A percentile compares a stretch with the other conserved stretches of the same genome.
These are phyloP conservation scores for Dichotomopilus funicola DNA, from an alignment of 2,329 filamentous ascomycete genomes.

Conservation along the genomic window DNA sequence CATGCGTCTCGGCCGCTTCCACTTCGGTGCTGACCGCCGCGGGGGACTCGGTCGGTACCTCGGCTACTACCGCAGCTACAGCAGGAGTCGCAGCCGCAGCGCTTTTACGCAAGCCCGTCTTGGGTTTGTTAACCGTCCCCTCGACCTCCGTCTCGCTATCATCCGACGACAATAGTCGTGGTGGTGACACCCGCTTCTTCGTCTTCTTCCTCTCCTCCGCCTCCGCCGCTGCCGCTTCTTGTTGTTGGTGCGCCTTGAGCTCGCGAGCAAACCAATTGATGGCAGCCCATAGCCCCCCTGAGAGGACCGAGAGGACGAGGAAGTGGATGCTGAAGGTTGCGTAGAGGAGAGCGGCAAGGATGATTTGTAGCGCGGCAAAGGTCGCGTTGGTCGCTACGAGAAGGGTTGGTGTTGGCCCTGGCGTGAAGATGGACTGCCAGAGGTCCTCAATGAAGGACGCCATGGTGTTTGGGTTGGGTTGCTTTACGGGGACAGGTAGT, in stretches of 20 bases:
- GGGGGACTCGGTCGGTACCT: conserved; percentile 23
- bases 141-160: conserved; percentile 50
- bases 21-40: conserved; percentile 36
- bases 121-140: conserved; percentile 21
- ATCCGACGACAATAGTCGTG: conserved; percentile 31
- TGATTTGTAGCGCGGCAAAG: conserved; percentile 76
- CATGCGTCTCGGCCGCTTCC: conserved; percentile 36
- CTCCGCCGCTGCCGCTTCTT: conserved; percentile 30
- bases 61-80: conserved; percentile 6
- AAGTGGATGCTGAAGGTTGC: conserved; percentile 88
- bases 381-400: conserved; percentile 83
- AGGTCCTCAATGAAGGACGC: conserved; percentile 64
- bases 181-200: conserved; percentile 27
- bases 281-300: conserved; percentile 78
- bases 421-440: conserved; percentile 89
- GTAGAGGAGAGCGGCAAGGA: conserved; percentile 69
- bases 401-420: conserved; percentile 81
- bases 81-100: conserved; percentile 20
- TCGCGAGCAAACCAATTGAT: conserved; percentile 95
- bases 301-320: conserved; percentile 69
- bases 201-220: conserved; percentile 26
- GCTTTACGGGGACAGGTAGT: background rate
- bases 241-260: conserved; percentile 42
- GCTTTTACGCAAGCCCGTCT: conserved; percentile 24
- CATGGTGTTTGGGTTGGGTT: conserved; percentile 34